Conservation (phyloP, 1,139 yeast species). For the Hanseniaspora uvarum region DNA sequence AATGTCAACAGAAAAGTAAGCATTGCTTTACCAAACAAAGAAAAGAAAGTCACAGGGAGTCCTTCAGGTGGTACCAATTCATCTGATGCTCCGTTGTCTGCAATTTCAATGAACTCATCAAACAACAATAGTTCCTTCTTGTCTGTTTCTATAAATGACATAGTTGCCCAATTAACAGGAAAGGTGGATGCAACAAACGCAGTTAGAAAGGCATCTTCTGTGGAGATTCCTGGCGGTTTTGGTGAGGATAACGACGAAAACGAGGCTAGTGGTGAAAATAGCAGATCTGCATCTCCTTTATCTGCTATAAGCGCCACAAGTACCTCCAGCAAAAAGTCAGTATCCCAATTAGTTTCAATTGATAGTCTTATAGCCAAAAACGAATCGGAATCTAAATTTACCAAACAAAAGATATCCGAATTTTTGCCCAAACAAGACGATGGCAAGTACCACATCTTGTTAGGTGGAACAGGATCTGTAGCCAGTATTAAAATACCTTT, state of each 20-base stretch:
- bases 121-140: slow-evolving; percentile 10
- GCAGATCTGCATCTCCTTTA: background rate
- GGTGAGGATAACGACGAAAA: slow-evolving; percentile 18
- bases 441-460: slow-evolving; percentile 69
- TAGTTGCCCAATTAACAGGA: slow-evolving; percentile 13
- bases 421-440: slow-evolving; percentile 63
- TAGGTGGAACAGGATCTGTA: slow-evolving; percentile 93
- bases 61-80: background rate
- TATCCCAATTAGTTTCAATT: slow-evolving; percentile 8
- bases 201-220: slow-evolving; percentile 27
- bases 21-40: background rate
- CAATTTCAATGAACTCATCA: slow-evolving; percentile 1
- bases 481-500: slow-evolving; percentile 89
- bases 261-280: background rate
- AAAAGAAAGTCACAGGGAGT: background rate
- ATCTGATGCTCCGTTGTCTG: slow-evolving; percentile 12
- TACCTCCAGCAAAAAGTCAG: slow-evolving; percentile 2
- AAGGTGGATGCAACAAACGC: background rate
- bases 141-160: slow-evolving; percentile 14
- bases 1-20: slow-evolving; percentile 4
- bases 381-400: slow-evolving; percentile 33
- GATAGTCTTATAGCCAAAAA: slow-evolving; percentile 20
- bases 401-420: slow-evolving; percentile 65
- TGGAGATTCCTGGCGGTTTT: slow-evolving; percentile 33
- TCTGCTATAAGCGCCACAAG: background rate